Conservation (phyloP, 2,329 filamentous ascomycete genomes). For the Xylaria sp. region DNA sequence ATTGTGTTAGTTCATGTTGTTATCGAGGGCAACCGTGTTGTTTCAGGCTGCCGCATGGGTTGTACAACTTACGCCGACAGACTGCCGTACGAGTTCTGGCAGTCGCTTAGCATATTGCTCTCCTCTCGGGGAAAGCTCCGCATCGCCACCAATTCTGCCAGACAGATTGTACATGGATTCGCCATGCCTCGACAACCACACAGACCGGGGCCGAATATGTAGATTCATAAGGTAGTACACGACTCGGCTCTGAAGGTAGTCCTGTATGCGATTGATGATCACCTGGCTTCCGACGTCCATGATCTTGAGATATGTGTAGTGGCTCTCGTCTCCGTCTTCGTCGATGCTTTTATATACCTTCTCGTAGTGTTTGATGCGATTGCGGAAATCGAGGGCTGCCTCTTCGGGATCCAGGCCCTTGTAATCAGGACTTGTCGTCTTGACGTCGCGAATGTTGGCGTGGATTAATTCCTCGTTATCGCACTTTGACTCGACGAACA, state of each 20-base stretch:
- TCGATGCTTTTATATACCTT: conserved; percentile 94
- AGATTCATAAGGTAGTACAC: conserved; percentile 99
- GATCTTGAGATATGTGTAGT: conserved; percentile 93
- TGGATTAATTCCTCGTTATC: conserved; percentile 95
- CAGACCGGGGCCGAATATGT: conserved; percentile 91
- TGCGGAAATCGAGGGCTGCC: conserved; percentile 85
- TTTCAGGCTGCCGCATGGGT: neutral
- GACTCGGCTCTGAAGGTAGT: conserved; percentile 92
- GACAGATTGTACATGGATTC: conserved; percentile 89
- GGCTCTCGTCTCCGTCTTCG: conserved; percentile 68
- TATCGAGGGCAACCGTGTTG: neutral
- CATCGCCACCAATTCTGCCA: conserved; percentile 89
- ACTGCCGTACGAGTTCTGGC: conserved; percentile 77
- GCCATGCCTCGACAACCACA: conserved; percentile 94
- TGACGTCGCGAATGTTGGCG: conserved; percentile 96
- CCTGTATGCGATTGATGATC: conserved; percentile 95
- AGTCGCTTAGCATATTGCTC: conserved; percentile 81
- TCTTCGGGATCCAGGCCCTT: conserved; percentile 86
- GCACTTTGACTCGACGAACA: conserved; percentile 96
- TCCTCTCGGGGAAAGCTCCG: conserved; percentile 77
- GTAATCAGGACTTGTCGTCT: conserved; percentile 94
- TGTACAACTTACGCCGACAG: conserved; percentile 66
- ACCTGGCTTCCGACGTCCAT: conserved; percentile 94
- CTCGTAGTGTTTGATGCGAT: conserved; percentile 94
- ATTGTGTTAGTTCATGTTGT: conserved; percentile 15